Evolutionary conservation across 805 yeast species (phyloP).

Genomic region (Wickerhamiella kurtzmanii): DNA sequence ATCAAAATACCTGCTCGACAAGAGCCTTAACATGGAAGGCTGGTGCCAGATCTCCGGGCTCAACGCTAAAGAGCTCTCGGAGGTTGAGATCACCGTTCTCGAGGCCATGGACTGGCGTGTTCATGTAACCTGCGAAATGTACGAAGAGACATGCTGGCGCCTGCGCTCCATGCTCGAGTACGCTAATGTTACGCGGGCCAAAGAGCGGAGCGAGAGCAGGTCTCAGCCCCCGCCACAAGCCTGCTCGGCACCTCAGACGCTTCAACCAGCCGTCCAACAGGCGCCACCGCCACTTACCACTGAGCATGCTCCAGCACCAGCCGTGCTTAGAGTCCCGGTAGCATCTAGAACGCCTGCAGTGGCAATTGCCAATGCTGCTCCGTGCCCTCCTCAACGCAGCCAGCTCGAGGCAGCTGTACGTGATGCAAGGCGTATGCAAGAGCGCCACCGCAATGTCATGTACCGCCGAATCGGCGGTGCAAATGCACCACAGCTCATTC

Average conservation of each 20-base stretch:
- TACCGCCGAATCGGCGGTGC: neutral
- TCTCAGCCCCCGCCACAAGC: too few species aligned
- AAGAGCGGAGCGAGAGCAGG: too few species aligned
- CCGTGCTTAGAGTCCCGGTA: too few species aligned
- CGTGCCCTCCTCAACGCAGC: neutral
- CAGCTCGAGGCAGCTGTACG: neutral
- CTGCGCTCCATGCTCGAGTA: constrained; percentile 7
- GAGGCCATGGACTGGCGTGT: constrained; percentile 42
- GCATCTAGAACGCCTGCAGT: neutral
- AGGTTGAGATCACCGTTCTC: constrained; percentile 42
- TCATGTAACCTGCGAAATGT: constrained; percentile 32
- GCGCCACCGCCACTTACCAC: too few species aligned
- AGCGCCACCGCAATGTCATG: neutral
- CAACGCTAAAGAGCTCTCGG: constrained; percentile 35
- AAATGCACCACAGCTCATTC: neutral
- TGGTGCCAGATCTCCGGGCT: constrained; percentile 71
- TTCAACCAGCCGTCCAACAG: too few species aligned
- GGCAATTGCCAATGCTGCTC: neutral
- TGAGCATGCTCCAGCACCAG: too few species aligned
- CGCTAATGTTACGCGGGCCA: neutral
- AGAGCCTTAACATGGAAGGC: constrained; percentile 49
- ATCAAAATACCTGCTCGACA: constrained; percentile 60
- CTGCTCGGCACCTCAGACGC: too few species aligned
- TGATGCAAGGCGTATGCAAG: neutral
- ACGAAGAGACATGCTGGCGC: constrained; percentile 11